These are phyloP conservation scores for Lupinus albus DNA, from an alignment of 306 rosid species.

Conservation along the genomic window DNA sequence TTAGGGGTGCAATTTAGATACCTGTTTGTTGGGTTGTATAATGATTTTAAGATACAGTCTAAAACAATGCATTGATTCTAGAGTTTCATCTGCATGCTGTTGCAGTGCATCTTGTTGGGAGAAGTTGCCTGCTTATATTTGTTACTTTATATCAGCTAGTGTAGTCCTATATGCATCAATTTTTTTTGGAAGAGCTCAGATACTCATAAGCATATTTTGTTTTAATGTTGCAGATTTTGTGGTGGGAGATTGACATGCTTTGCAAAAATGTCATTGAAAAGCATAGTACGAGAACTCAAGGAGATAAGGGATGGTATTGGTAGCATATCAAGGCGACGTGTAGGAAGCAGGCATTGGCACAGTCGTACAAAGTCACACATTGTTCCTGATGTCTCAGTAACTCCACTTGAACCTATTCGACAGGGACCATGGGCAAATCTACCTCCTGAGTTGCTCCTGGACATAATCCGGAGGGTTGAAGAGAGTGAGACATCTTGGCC, in stretches of 20 bases:
- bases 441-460: conserved; percentile 77
- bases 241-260: conserved; percentile 47
- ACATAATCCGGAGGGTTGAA: conserved; percentile 78
- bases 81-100: background rate
- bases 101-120: conserved; percentile 11
- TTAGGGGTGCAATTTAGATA: too few species aligned
- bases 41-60: too few species aligned
- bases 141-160: conserved; percentile 8
- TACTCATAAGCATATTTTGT: conserved; percentile 13
- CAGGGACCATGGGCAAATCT: conserved; percentile 75
- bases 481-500: conserved; percentile 84
- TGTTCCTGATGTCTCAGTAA: conserved; percentile 61
- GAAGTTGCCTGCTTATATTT: background rate
- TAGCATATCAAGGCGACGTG: conserved; percentile 63
- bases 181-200: conserved; percentile 10
- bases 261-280: conserved; percentile 66
- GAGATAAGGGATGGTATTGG: conserved; percentile 78
- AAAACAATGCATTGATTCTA: conserved; percentile 25
- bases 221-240: conserved; percentile 40
- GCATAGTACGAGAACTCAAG: conserved; percentile 64
- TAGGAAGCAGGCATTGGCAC: conserved; percentile 59
- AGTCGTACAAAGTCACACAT: conserved; percentile 66
- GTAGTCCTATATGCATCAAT: conserved; percentile 11
- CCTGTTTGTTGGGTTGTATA: too few species aligned
- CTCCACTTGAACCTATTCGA: conserved; percentile 43